phyloP scores from a whole-genome alignment of 306 rosid species.

The Gastrolobium villosum region DNA sequence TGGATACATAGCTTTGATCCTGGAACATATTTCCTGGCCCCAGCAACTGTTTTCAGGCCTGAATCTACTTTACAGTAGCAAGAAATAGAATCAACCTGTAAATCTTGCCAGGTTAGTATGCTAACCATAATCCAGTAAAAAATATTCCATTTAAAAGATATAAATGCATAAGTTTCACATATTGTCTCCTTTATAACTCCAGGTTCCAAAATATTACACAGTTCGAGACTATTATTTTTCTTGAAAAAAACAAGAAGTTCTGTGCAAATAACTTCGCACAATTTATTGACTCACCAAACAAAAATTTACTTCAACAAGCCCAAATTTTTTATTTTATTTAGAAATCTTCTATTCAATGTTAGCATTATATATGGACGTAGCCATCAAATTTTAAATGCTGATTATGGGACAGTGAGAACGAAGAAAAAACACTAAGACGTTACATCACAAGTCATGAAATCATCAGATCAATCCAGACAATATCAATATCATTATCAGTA shows the following conservation, averaged over 20 bases:
- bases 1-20: constrained; percentile 96
- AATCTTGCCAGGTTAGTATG: constrained; percentile 52
- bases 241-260: neutral
- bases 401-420: neutral
- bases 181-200: constrained; percentile 13
- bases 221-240: neutral
- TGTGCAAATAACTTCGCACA: neutral
- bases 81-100: constrained; percentile 96
- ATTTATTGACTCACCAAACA: constrained; percentile 23
- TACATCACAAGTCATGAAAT: neutral
- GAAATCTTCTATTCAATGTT: neutral
- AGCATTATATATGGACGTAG: neutral
- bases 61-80: constrained; percentile 99
- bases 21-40: constrained; percentile 96
- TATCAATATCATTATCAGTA: neutral
- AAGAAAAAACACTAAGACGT: neutral
- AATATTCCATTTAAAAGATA: constrained; percentile 12
- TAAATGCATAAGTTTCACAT: neutral
- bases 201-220: neutral
- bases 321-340: constrained; percentile 11
- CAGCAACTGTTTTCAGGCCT: constrained; percentile 92
- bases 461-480: neutral
- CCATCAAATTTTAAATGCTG: neutral
- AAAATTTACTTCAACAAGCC: neutral
- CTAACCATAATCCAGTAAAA: constrained; percentile 34